phyloP scores from a whole-genome alignment of 202 grass and related monocot species.

The Schoenoplectus tabernaemontani region DNA sequence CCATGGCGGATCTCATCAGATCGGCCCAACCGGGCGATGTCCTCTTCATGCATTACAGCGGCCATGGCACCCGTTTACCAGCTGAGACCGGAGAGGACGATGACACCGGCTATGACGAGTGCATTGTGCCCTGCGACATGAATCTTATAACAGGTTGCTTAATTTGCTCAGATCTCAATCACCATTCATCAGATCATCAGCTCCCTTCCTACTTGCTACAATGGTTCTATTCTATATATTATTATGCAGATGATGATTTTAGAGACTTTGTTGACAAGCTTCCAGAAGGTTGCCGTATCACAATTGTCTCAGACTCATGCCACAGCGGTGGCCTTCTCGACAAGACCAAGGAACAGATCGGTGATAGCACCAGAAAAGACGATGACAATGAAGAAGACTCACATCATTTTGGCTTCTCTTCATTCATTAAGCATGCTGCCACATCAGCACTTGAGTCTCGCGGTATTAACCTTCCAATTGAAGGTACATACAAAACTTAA shows the following conservation, averaged over 20 bases:
- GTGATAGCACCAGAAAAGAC: conserved; percentile 50
- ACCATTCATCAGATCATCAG: not conserved
- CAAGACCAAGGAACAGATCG: conserved; percentile 88
- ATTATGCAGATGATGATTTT: conserved; percentile 77
- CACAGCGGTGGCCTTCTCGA: conserved; percentile 85
- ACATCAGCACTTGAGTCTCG: conserved; percentile 32
- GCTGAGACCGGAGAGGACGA: conserved; percentile 73
- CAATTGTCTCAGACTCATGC: conserved; percentile 80
- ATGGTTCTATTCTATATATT: no score
- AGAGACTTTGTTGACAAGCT: conserved; percentile 74
- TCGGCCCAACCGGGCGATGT: conserved; percentile 36
- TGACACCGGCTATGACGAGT: conserved; percentile 82
- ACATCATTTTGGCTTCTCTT: conserved; percentile 18
- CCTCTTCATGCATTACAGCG: conserved; percentile 93
- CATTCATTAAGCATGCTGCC: conserved; percentile 33
- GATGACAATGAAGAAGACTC: conserved; percentile 27
- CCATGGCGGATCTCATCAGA: conserved; percentile 38
- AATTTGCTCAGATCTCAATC: not conserved
- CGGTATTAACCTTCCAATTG: conserved; percentile 32
- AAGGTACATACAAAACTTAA: conserved; percentile 1
- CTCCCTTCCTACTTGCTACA: not conserved
- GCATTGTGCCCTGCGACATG: conserved; percentile 88
- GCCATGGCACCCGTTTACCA: conserved; percentile 67
- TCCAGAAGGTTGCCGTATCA: conserved; percentile 58
- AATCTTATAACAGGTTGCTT: conserved; percentile 71